Base-by-base conservation (phyloP, 768 basidiomycete species). In the Boletellus sp. region DNA sequence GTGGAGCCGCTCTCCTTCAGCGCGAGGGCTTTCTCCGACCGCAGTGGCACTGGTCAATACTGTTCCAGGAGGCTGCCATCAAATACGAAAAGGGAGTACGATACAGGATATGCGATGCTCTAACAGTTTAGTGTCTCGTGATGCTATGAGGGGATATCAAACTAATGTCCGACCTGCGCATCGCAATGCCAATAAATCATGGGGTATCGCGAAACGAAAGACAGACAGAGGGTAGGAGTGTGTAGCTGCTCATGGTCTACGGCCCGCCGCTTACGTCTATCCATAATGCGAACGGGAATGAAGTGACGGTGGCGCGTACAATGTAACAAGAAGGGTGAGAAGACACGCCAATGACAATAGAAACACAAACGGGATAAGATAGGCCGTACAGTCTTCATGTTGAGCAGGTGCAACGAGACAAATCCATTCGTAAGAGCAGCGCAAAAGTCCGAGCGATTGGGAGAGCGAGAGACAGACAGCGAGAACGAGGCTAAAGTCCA, bases 91-190 rank as follows among this genome's bases (percentile, higher is more conserved):
- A 62, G 53, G 53, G 52, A 64, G 62, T 74, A 71, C 64, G 60
- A 62, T 73, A 72, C 72, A 70, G 46, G 70, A 68, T 76, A 71
- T 81, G 79, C 79, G 80, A 81, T 82, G 82, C 81, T 84, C 81
- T 82, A 80, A 59, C 60, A 68, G 62, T 71, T 70, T 60, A 79
- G 72, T 80, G 78, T 80, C 79, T 81, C 80, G 81, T 81, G 63
- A 76, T 77, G 60, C 66, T 59, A 65, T 63, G 62, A 51, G 52
- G 54, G 62, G 64, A 67, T 67, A 70, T 70, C 65, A 60, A 60
- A 55, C 63, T 67, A 68, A 72, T 72, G 76, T 73, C 76, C 73
- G 67, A 73, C 67, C 56, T 70, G 70, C 72, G 73, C 61, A 61
- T 72, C 74, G 76, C 74, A 75, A 75, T 69, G 64, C 66, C 60